These are phyloP conservation scores for Avicennia marina DNA, from an alignment of 257 asterid species.

Conservation along the genomic window DNA sequence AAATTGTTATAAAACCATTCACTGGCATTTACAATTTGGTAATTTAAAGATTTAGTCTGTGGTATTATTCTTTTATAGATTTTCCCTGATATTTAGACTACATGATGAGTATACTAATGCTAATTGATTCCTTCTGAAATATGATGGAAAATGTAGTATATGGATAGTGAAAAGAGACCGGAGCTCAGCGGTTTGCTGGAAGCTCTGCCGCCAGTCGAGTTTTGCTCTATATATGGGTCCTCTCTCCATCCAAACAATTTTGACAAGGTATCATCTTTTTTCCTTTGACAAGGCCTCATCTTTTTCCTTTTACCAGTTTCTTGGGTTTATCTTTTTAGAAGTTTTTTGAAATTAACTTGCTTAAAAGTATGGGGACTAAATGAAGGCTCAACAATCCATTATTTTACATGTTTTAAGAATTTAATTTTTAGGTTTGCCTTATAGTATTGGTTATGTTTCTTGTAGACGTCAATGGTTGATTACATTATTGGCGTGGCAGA, in stretches of 20 bases:
- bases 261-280: conserved; percentile 46
- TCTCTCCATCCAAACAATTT: conserved; percentile 75
- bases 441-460: neutral
- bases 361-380: neutral
- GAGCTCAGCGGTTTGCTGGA: conserved; percentile 45
- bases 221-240: conserved; percentile 80
- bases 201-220: conserved; percentile 75
- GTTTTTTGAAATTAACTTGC: neutral
- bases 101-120: neutral
- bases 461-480: conserved; percentile 77
- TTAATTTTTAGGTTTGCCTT: neutral
- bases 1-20: neutral
- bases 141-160: conserved; percentile 23
- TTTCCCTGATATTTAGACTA: neutral
- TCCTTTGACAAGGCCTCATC: conserved; percentile 44
- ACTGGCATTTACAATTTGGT: neutral
- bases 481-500: conserved; percentile 81
- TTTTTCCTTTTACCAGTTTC: neutral
- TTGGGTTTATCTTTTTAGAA: neutral
- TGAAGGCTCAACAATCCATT: neutral
- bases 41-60: neutral
- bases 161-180: conserved; percentile 32
- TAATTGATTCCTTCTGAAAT: no score
- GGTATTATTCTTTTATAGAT: neutral
- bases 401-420: neutral